phyloP scores from a whole-genome alignment of 345 rosid species.

The Chamaenerion angustifolium region DNA sequence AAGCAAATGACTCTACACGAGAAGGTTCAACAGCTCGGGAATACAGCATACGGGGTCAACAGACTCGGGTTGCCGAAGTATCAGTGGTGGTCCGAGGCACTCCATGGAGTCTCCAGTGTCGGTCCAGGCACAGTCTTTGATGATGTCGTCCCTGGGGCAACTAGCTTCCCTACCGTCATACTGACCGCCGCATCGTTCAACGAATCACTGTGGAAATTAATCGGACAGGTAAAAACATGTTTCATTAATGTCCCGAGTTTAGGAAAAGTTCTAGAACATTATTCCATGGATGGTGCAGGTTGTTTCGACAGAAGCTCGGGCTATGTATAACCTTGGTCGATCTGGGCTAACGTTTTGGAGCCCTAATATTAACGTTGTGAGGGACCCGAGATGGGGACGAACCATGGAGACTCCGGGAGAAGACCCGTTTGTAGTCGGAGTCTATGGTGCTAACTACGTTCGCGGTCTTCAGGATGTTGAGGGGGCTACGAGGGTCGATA shows the following conservation, averaged over 20 bases:
- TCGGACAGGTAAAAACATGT: constrained; percentile 30
- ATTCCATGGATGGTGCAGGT: too few relatives aligned
- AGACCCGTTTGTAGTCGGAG: constrained; percentile 29
- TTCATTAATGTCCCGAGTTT: too few relatives aligned
- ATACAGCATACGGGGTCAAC: constrained; percentile 12
- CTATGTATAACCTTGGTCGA: constrained; percentile 36
- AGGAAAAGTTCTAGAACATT: too few relatives aligned
- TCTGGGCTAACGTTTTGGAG: constrained; percentile 36
- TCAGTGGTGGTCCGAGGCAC: constrained; percentile 42
- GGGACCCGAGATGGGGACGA: constrained; percentile 46
- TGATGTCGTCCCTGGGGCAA: constrained; percentile 18
- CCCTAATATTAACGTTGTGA: constrained; percentile 27
- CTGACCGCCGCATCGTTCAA: constrained; percentile 25
- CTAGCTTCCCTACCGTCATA: constrained; percentile 33
- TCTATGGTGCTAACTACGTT: constrained; percentile 23
- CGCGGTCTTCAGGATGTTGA: constrained; percentile 35
- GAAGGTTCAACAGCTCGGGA: constrained; percentile 20
- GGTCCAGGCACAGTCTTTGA: constrained; percentile 24
- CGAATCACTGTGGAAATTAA: constrained; percentile 22
- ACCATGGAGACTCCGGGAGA: constrained; percentile 29
- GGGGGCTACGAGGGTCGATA: constrained; percentile 7
- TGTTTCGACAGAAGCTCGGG: constrained; percentile 40
- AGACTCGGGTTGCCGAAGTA: constrained; percentile 26
- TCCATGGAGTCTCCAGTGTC: constrained; percentile 29
- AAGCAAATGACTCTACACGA: constrained; percentile 18